Evolutionary conservation across 2,329 filamentous ascomycete species (phyloP).

Genomic region (Talaromyces sp.): DNA sequence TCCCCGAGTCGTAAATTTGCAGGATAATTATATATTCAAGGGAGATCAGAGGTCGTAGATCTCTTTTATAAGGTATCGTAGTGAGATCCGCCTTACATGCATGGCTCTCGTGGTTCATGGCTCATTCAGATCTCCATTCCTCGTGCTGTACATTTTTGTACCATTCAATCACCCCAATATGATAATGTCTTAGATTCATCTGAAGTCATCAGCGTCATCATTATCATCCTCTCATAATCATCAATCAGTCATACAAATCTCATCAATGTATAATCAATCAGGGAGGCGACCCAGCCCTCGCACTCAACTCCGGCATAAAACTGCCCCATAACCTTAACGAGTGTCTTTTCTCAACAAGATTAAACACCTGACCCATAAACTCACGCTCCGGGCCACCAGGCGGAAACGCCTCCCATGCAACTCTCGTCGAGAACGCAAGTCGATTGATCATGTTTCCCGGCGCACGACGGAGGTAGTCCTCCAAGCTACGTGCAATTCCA

Average conservation of each 20-base stretch:
- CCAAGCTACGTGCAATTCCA: slow-evolving; percentile 34
- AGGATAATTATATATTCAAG: background rate
- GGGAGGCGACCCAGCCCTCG: slow-evolving; percentile 18
- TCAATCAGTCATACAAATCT: background rate
- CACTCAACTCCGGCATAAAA: slow-evolving; percentile 34
- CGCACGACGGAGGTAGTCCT: slow-evolving; percentile 34
- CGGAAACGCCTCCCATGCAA: slow-evolving; percentile 38
- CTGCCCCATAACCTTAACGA: slow-evolving; percentile 35
- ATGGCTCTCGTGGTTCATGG: background rate
- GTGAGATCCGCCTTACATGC: background rate
- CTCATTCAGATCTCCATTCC: background rate
- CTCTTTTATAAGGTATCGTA: background rate
- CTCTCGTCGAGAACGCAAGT: slow-evolving; percentile 35
- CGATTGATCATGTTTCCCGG: slow-evolving; percentile 41
- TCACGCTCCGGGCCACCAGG: slow-evolving; percentile 30
- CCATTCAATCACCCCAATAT: background rate
- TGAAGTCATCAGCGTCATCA: background rate
- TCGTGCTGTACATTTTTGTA: background rate
- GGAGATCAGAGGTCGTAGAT: background rate
- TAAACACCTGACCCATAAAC: slow-evolving; percentile 33
- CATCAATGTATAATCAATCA: background rate
- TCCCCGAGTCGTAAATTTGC: background rate
- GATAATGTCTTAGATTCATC: background rate
- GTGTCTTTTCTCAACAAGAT: slow-evolving; percentile 35
- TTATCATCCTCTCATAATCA: background rate